Percentiles rank a stretch among this genome's conserved stretches.
phyloP scores from a whole-genome alignment of 164 flowering plant genomes.

The Vitis cinerea region DNA sequence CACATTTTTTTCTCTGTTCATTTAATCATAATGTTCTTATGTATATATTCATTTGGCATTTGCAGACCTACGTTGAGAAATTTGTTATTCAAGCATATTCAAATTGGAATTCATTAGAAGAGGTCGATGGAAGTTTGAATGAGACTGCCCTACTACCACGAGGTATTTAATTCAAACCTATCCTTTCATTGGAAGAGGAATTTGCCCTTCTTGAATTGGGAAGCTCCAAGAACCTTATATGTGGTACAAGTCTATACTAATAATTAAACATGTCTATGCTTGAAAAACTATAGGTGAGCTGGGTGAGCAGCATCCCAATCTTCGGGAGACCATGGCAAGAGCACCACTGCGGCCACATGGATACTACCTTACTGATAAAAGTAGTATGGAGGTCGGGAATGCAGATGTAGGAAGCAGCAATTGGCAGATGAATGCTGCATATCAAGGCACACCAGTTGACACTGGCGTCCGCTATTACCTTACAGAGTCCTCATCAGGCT shows the following conservation, averaged over 20 bases:
- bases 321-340: too few species aligned
- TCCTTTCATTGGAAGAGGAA: too few species aligned
- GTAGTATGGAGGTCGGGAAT: too few species aligned
- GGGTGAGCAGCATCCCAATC: too few species aligned
- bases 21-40: not conserved
- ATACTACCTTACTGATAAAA: too few species aligned
- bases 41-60: not conserved
- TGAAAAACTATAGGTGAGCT: not conserved
- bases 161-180: conserved; percentile 26
- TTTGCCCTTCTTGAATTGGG: not conserved
- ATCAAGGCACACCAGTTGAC: too few species aligned
- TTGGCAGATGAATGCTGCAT: too few species aligned
- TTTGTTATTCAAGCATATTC: conserved; percentile 37
- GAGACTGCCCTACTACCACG: conserved; percentile 38
- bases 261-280: not conserved
- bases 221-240: too few species aligned
- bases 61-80: conserved; percentile 31
- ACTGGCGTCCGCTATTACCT: too few species aligned
- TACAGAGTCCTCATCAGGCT: too few species aligned
- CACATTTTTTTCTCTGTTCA: not conserved
- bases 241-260: not conserved
- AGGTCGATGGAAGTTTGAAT: conserved; percentile 28
- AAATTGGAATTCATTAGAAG: conserved; percentile 36
- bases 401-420: too few species aligned
- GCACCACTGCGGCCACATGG: too few species aligned